Evolutionary conservation across 2,329 filamentous ascomycete genomes (phyloP).

Genomic region (Cladobotryum protrusum): DNA sequence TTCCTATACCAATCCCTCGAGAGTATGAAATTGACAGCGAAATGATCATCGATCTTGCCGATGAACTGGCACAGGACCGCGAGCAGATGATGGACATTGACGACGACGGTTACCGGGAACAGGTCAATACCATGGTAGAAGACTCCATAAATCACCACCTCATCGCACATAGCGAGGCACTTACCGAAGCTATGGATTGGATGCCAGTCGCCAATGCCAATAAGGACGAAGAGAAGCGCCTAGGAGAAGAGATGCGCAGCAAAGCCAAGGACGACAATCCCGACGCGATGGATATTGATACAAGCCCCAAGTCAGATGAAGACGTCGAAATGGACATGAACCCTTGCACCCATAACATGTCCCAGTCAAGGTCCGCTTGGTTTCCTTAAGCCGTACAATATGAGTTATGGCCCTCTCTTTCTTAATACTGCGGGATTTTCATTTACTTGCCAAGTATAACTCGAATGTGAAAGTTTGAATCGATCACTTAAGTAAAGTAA

Average conservation of each 20-base stretch:
- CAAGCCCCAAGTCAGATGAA: not conserved
- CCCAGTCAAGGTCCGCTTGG: no score
- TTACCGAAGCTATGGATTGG: not conserved
- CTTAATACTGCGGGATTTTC: no score
- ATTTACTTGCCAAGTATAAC: no score
- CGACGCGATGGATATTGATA: not conserved
- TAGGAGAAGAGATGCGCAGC: not conserved
- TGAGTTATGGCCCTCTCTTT: no score
- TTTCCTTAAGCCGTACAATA: no score
- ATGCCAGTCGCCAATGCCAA: not conserved
- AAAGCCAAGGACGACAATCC: not conserved
- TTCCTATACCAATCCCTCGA: not conserved
- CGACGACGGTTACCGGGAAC: conserved; percentile 8
- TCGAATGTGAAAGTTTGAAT: no score
- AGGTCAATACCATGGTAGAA: not conserved
- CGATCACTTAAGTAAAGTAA: no score
- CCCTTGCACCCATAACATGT: no score
- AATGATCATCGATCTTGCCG: not conserved
- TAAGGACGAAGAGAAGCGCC: not conserved
- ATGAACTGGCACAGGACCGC: not conserved
- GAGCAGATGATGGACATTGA: not conserved
- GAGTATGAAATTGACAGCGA: not conserved
- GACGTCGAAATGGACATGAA: not conserved
- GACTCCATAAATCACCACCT: not conserved
- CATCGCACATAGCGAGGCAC: not conserved